These are phyloP conservation scores for Diaporthe vexans DNA, from an alignment of 2,329 filamentous ascomycete genomes.

Conservation along the genomic window DNA sequence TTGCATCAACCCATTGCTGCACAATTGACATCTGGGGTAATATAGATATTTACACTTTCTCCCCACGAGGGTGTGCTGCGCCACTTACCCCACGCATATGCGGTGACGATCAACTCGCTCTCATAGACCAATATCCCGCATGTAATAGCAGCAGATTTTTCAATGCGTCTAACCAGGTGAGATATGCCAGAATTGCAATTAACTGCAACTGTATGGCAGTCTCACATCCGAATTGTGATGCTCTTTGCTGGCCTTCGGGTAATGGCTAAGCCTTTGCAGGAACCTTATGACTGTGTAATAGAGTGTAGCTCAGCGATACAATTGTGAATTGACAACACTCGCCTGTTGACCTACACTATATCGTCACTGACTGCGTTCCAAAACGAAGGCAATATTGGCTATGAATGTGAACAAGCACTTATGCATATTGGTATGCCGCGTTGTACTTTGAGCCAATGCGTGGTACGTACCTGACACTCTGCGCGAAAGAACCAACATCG, in stretches of 20 bases:
- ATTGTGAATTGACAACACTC: not conserved
- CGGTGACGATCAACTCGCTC: not conserved
- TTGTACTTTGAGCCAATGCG: no score
- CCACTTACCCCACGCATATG: conserved; percentile 2
- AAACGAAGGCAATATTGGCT: no score
- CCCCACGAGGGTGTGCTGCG: conserved; percentile 7
- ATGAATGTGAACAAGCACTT: not conserved
- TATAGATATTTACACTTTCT: conserved; percentile 8
- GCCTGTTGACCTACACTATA: not conserved
- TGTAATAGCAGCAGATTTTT: not conserved
- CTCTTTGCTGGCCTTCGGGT: no score
- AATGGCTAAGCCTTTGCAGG: no score
- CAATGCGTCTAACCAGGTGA: not conserved
- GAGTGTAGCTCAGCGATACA: not conserved
- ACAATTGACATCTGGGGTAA: not conserved
- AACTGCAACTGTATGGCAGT: not conserved
- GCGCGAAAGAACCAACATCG: not conserved
- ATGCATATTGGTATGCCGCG: not conserved
- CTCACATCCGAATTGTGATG: not conserved
- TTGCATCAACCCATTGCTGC: conserved; percentile 1
- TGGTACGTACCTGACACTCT: not conserved
- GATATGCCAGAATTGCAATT: not conserved
- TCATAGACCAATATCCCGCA: not conserved
- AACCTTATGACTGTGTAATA: not conserved
- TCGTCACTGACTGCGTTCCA: not conserved